A percentile compares a stretch with the other conserved stretches of the same genome.
phyloP scores from a whole-genome alignment of 2,329 filamentous ascomycete genomes.

The Botrytis squamosa region DNA sequence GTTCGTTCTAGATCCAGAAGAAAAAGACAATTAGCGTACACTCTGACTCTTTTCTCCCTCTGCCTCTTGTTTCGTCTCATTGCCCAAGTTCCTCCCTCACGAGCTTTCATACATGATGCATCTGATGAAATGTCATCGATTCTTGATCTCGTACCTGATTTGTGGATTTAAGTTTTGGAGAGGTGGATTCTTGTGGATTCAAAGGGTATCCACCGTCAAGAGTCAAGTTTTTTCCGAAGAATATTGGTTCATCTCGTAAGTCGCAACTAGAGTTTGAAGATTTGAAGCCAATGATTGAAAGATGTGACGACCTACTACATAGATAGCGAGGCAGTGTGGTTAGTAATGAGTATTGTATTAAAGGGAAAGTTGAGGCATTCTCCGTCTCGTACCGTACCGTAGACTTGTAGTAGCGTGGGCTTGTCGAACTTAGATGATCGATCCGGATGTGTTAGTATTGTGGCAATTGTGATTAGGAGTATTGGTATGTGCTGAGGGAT shows the following conservation, averaged over 20 bases:
- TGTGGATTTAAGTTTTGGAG: background rate
- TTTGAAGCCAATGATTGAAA: background rate
- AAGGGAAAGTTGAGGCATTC: background rate
- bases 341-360: background rate
- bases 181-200: background rate
- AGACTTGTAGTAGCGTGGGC: background rate
- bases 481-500: background rate
- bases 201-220: background rate
- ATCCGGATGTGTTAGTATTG: background rate
- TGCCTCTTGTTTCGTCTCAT: background rate
- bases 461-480: background rate
- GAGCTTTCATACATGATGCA: background rate
- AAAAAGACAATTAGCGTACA: conserved; percentile 1
- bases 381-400: background rate
- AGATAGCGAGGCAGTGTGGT: background rate
- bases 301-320: background rate
- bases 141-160: conserved; percentile 6
- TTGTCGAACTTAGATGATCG: background rate
- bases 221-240: background rate
- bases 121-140: background rate
- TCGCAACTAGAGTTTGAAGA: background rate
- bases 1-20: background rate
- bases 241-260: background rate
- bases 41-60: background rate
- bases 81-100: background rate